Conservation (phyloP, 2,329 filamentous ascomycete species). For the Tolypocladium endophyticum region DNA sequence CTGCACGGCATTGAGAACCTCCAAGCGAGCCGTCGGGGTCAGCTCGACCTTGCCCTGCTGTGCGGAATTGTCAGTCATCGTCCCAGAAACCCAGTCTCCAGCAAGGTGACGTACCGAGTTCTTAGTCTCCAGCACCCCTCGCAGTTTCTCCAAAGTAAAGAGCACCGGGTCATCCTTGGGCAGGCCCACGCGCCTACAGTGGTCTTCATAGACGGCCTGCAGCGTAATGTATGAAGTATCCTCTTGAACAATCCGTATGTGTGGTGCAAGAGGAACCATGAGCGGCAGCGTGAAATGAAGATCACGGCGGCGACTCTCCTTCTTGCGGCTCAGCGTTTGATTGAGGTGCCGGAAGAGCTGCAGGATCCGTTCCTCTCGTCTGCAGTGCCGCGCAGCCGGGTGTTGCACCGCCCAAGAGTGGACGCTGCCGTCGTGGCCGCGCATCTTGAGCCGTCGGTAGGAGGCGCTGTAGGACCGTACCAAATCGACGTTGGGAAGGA, state of each 20-base stretch:
- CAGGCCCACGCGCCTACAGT: slow-evolving; percentile 77
- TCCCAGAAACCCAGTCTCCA: not conserved
- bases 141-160: slow-evolving; percentile 90
- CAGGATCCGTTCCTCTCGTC: slow-evolving; percentile 86
- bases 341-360: slow-evolving; percentile 98
- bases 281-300: slow-evolving; percentile 92
- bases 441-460: slow-evolving; percentile 86
- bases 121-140: slow-evolving; percentile 63
- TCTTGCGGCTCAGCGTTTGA: slow-evolving; percentile 79
- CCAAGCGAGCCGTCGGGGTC: slow-evolving; percentile 61
- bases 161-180: slow-evolving; percentile 92
- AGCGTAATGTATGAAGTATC: slow-evolving; percentile 89
- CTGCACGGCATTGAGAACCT: slow-evolving; percentile 92
- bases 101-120: slow-evolving; percentile 34
- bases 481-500: slow-evolving; percentile 88
- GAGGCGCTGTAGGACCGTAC: slow-evolving; percentile 85
- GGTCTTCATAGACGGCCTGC: slow-evolving; percentile 92
- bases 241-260: slow-evolving; percentile 92
- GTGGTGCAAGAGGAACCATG: slow-evolving; percentile 90
- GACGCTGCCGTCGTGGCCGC: slow-evolving; percentile 94
- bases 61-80: slow-evolving; percentile 4
- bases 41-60: slow-evolving; percentile 58
- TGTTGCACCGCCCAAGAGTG: slow-evolving; percentile 96
- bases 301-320: slow-evolving; percentile 88
- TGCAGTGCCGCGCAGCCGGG: slow-evolving; percentile 82